Evolutionary conservation across 768 basidiomycete species (phyloP).

Genomic region (Boletus edulis): DNA sequence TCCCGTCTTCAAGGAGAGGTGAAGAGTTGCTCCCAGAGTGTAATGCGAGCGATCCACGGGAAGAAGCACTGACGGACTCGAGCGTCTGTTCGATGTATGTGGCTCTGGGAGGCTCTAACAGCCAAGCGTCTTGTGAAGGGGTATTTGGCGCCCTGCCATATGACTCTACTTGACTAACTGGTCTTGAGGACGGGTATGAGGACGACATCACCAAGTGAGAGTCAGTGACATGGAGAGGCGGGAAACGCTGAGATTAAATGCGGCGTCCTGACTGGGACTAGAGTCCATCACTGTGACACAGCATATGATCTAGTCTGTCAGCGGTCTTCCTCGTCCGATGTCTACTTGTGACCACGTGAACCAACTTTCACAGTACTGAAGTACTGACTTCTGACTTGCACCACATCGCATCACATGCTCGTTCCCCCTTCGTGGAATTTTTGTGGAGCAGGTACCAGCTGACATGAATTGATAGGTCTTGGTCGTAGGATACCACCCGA

Average conservation of each 20-base stretch:
- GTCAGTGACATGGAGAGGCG: background rate
- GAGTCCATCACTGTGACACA: too few relatives aligned
- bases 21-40: slow-evolving; percentile 23
- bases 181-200: slow-evolving; percentile 14
- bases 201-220: slow-evolving; percentile 2
- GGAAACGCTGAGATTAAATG: background rate
- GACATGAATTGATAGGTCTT: too few relatives aligned
- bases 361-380: background rate
- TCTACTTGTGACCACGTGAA: background rate
- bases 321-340: background rate
- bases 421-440: too few relatives aligned
- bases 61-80: slow-evolving; percentile 16
- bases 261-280: too few relatives aligned
- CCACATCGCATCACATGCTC: too few relatives aligned
- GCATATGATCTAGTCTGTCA: background rate
- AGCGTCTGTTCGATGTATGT: slow-evolving; percentile 25
- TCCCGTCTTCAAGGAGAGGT: slow-evolving; percentile 23
- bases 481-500: too few relatives aligned
- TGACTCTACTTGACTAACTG: slow-evolving; percentile 18
- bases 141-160: slow-evolving; percentile 8
- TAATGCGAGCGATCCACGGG: slow-evolving; percentile 20
- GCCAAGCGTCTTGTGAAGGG: slow-evolving; percentile 2
- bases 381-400: too few relatives aligned
- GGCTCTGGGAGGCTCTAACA: slow-evolving; percentile 21
- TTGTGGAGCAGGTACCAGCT: too few relatives aligned